Evolutionary conservation across 352 stramenopile species (phyloP).

Genomic region (Globisporangium okanoganense): DNA sequence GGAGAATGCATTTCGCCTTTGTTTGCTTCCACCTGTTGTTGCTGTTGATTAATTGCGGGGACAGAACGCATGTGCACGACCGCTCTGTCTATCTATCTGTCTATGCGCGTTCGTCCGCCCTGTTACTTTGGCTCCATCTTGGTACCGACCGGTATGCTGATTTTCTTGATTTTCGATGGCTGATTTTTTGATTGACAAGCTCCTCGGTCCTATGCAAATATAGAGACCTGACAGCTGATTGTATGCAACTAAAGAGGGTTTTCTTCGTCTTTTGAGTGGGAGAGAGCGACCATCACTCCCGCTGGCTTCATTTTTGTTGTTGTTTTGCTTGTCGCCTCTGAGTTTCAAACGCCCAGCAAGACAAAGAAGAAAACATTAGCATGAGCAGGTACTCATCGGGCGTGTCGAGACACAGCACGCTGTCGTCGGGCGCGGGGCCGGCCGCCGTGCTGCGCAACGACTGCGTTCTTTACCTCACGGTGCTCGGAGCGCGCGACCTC

Average conservation of each 20-base stretch:
- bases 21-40: background rate
- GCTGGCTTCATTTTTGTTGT: slow-evolving; percentile 2
- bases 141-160: no score
- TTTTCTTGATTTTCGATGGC: no score
- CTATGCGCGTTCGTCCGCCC: no score
- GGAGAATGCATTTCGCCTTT: background rate
- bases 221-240: no score
- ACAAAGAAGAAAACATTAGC: background rate
- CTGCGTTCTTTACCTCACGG: slow-evolving; percentile 65
- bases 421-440: slow-evolving; percentile 2
- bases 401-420: slow-evolving; percentile 15
- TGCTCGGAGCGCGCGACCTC: slow-evolving; percentile 56
- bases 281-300: slow-evolving; percentile 11
- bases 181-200: no score
- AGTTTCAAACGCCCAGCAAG: background rate
- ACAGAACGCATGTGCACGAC: no score
- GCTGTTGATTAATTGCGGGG: background rate
- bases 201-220: no score
- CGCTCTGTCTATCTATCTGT: no score
- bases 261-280: background rate
- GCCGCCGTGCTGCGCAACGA: slow-evolving; percentile 49
- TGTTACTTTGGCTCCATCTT: no score
- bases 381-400: background rate
- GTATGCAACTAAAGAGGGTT: background rate
- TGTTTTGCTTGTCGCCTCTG: background rate